Base-by-base conservation (phyloP, 495 filamentous ascomycete species). In the Penicillium simplicissimum region DNA sequence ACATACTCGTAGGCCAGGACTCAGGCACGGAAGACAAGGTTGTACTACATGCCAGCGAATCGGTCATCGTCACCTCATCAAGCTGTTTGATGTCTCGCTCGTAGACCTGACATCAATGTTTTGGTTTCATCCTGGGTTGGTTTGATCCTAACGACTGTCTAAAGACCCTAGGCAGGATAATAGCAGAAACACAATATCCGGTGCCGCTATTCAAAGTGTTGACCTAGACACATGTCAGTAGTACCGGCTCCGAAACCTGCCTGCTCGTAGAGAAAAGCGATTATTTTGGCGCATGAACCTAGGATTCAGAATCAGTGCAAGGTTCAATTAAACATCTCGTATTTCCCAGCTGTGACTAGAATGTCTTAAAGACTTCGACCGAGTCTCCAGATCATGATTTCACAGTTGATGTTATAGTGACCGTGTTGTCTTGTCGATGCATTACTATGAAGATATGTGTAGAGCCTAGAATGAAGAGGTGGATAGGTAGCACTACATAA, bases 311-410 rank as follows among this genome's bases (percentile, higher is more conserved):
- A 21, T 48, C 55, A 45, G 55, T 38, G 48, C 40, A 19, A 19
- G 9, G 4, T 17, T 36, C 40, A 37, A 35, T 9, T n/a, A 11
- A 23, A 0, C 34, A 33, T 28, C 21, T 43, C 59, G 59, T 57
- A 62, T 58, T 52, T 55, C 3, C 19, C 9, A 55, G 52, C 54
- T 53, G 65, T 17, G 47, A 43, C 61, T 61, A 28, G 47, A 67
- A 60, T 63, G 36, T 67, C 54, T 67, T 25, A 10, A 14, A 31
- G 49, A 9, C 28, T 17, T 52, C n/a, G 5, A 33, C 31, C 51
- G 35, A 6, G 51, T 36, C 28, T 31, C 10, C 23, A 48, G 23
- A 28, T 48, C 10, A n/a, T 14, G 8, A 25, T 10, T 2, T 25
- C 8, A 0, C 8, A 0, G 45, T 9, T 0, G 9, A 49, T 49